Evolutionary conservation across 129 eudicot genomes (phyloP).

Genomic region (Flaveria sonorensis): DNA sequence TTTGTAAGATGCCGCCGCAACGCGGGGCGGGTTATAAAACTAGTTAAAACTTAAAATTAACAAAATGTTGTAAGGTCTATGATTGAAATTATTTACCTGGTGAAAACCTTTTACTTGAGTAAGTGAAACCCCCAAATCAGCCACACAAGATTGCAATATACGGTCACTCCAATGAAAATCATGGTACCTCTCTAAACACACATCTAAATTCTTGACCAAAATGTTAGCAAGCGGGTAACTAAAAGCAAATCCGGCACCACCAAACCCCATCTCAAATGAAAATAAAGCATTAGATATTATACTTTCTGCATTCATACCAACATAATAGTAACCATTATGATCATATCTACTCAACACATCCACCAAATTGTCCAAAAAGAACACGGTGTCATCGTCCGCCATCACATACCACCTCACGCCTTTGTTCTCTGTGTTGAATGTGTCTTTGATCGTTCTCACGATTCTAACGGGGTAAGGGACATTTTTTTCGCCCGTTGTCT

Average conservation of each 20-base stretch:
- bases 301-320: constrained; percentile 66
- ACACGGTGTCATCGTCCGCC: constrained; percentile 76
- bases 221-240: constrained; percentile 74
- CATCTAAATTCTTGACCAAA: constrained; percentile 57
- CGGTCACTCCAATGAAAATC: constrained; percentile 53
- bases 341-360: constrained; percentile 56
- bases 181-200: constrained; percentile 55
- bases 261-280: constrained; percentile 69
- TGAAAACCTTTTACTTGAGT: constrained; percentile 89
- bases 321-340: constrained; percentile 53
- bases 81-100: constrained; percentile 49
- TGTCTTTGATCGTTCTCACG: constrained; percentile 43
- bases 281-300: constrained; percentile 30
- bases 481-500: constrained; percentile 18
- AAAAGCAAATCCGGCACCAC: constrained; percentile 81
- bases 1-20: too few species aligned
- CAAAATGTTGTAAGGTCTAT: not conserved
- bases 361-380: constrained; percentile 57
- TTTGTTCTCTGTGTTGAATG: constrained; percentile 35
- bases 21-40: too few species aligned
- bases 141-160: constrained; percentile 63
- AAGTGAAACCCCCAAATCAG: constrained; percentile 81
- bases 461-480: constrained; percentile 48
- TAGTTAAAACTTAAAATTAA: not conserved
- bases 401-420: constrained; percentile 65